Evolutionary conservation across 768 basidiomycete species (phyloP).

Genomic region (Suillus occidentalis): DNA sequence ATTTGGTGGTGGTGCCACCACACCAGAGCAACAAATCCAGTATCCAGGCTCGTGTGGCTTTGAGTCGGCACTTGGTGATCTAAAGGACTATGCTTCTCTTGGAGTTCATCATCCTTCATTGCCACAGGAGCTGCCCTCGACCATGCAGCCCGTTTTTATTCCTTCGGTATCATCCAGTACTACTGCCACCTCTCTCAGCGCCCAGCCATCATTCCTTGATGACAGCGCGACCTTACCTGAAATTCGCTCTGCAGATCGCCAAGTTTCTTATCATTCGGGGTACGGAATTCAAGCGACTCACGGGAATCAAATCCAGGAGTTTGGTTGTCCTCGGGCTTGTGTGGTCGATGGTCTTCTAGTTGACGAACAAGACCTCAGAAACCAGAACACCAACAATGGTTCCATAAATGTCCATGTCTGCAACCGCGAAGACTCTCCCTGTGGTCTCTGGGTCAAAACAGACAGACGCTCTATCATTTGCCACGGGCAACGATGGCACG

Average conservation of each 20-base stretch:
- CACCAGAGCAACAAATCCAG: no score
- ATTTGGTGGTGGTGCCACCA: no score
- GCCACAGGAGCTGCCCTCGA: neutral
- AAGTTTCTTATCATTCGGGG: neutral
- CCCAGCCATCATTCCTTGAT: neutral
- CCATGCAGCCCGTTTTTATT: neutral
- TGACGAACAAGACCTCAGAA: neutral
- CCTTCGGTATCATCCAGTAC: neutral
- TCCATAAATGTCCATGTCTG: neutral
- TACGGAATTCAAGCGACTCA: neutral
- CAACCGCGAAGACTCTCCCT: neutral
- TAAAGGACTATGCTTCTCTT: no score
- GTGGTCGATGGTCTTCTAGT: neutral
- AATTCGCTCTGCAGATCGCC: neutral
- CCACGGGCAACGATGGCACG: conserved; percentile 6
- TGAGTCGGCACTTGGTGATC: no score
- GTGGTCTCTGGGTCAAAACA: conserved; percentile 7
- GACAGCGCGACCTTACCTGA: neutral
- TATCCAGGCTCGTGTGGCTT: no score
- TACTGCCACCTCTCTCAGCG: neutral
- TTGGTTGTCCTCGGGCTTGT: neutral
- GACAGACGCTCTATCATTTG: conserved; percentile 4
- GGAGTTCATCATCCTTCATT: neutral
- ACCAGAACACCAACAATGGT: neutral
- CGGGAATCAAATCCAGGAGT: neutral